A percentile compares a stretch with the other conserved stretches of the same genome.
Evolutionary conservation across 164 flowering plant species (phyloP).

Genomic region (Annona cherimola): DNA sequence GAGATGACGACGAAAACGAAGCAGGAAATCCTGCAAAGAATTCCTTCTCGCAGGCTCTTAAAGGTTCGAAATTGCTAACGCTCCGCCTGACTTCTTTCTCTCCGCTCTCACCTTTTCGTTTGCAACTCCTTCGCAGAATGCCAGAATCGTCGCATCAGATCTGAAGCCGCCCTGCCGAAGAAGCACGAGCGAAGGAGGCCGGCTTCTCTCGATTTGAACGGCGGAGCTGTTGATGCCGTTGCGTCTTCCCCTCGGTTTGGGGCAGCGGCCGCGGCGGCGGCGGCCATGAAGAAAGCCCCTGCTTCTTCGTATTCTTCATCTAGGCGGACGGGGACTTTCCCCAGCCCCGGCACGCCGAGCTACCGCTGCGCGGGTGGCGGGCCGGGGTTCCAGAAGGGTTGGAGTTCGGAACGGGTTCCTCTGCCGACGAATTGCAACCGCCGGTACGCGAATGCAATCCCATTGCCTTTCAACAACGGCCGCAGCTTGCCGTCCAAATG

Average conservation of each 20-base stretch:
- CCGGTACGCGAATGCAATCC: conserved; percentile 31
- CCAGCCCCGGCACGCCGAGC: conserved; percentile 81
- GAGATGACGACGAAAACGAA: conserved; percentile 46
- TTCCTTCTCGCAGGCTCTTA: conserved; percentile 73
- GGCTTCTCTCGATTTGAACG: conserved; percentile 70
- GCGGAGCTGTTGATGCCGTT: conserved; percentile 20
- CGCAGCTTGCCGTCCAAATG: conserved; percentile 90
- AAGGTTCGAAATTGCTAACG: conserved; percentile 37
- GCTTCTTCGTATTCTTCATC: conserved; percentile 22
- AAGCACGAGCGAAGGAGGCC: conserved; percentile 51
- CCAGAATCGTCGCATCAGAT: conserved; percentile 55
- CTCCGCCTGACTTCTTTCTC: background rate
- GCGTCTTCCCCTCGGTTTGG: conserved; percentile 49
- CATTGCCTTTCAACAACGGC: conserved; percentile 64
- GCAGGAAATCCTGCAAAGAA: conserved; percentile 53
- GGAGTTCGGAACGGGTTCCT: conserved; percentile 92
- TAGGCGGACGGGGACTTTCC: conserved; percentile 43
- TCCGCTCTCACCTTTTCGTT: background rate
- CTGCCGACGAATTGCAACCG: conserved; percentile 34
- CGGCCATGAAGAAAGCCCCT: conserved; percentile 46
- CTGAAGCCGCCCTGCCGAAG: conserved; percentile 35
- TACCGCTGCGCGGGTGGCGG: conserved; percentile 27
- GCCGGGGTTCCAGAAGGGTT: conserved; percentile 67
- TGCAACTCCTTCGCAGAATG: conserved; percentile 38
- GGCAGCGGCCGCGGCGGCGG: conserved; percentile 3